These are phyloP conservation scores for Clonostachys chloroleuca DNA, from an alignment of 2,329 filamentous ascomycete genomes.

Conservation along the genomic window DNA sequence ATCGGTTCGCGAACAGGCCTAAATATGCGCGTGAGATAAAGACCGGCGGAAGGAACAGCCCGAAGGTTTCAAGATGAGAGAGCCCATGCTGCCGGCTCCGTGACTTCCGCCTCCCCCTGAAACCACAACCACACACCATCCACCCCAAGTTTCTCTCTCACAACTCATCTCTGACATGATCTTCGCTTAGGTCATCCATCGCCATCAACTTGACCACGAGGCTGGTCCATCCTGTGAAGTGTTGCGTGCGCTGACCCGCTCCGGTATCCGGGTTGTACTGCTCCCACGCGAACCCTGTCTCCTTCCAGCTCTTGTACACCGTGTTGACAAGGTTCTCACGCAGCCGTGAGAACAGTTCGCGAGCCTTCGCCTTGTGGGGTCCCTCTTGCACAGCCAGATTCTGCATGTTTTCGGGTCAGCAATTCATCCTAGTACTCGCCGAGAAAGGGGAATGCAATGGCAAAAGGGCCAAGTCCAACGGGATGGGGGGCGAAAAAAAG, in stretches of 20 bases:
- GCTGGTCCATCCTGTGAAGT: slow-evolving; percentile 99
- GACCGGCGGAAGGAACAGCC: no score
- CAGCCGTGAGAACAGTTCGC: slow-evolving; percentile 70
- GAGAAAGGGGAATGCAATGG: not conserved
- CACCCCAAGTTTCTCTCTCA: slow-evolving; percentile 11
- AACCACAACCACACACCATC: no score
- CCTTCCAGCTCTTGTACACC: slow-evolving; percentile 80
- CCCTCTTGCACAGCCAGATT: slow-evolving; percentile 62
- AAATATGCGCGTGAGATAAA: no score
- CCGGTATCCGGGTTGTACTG: slow-evolving; percentile 96
- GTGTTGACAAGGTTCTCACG: slow-evolving; percentile 85
- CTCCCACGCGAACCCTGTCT: slow-evolving; percentile 97
- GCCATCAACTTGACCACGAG: slow-evolving; percentile 96
- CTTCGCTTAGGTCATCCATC: slow-evolving; percentile 66
- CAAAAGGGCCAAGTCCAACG: not conserved
- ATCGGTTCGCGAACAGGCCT: no score
- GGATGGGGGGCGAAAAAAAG: not conserved
- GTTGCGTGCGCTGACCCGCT: slow-evolving; percentile 89
- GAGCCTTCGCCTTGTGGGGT: slow-evolving; percentile 64
- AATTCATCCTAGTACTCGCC: not conserved
- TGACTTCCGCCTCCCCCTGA: no score
- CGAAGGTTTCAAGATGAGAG: no score
- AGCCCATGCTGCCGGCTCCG: no score
- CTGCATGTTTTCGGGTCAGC: slow-evolving; percentile 18
- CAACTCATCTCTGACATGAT: slow-evolving; percentile 40